These are phyloP conservation scores for Lactarius quietus DNA, from an alignment of 768 basidiomycete species.

Conservation along the genomic window DNA sequence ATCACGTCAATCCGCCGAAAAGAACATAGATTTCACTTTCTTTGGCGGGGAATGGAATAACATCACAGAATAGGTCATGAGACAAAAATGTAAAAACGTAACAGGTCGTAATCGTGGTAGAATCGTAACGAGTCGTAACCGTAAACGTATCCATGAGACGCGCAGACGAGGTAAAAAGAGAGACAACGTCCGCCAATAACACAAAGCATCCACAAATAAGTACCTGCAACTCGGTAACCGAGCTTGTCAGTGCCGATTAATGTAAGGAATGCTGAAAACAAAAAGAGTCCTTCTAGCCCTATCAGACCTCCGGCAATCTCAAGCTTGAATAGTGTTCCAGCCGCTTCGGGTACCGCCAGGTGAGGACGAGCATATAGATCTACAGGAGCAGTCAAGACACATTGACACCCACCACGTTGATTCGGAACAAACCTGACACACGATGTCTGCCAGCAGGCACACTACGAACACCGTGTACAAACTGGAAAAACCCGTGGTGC, in stretches of 20 bases:
- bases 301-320: constrained; percentile 54
- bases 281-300: constrained; percentile 44
- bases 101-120: constrained; percentile 28
- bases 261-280: background rate
- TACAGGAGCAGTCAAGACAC: constrained; percentile 30
- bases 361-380: constrained; percentile 75
- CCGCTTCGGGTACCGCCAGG: constrained; percentile 69
- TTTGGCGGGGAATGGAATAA: constrained; percentile 12
- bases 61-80: constrained; percentile 22
- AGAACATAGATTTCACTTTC: constrained; percentile 18
- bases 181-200: constrained; percentile 33
- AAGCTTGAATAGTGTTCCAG: constrained; percentile 62
- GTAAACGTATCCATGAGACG: constrained; percentile 30
- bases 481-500: constrained; percentile 54
- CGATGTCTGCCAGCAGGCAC: constrained; percentile 58
- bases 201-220: constrained; percentile 35
- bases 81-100: constrained; percentile 20
- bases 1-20: constrained; percentile 24
- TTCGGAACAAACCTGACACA: constrained; percentile 51
- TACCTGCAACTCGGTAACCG: constrained; percentile 29
- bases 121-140: constrained; percentile 33
- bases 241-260: constrained; percentile 18
- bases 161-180: constrained; percentile 33
- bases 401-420: constrained; percentile 18
- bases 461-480: constrained; percentile 65